Evolutionary conservation across 2,329 filamentous ascomycete genomes (phyloP), one percentile per base, ranked within the genome.

Genomic region (Ceratocystis destructans): DNA sequence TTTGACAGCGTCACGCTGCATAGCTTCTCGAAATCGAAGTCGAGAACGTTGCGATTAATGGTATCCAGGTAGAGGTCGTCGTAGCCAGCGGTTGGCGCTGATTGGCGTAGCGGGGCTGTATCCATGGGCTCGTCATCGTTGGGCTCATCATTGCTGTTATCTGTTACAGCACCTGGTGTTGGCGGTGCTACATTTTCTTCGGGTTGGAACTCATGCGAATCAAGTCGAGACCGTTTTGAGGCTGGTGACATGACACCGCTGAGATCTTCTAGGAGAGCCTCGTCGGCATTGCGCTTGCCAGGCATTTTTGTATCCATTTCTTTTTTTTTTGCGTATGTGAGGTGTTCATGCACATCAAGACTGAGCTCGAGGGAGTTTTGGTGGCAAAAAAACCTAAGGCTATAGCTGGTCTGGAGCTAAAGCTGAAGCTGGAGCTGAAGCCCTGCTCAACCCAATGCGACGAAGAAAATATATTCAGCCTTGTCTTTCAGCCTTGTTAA

Each of bases 21-120:
- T 12, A 96, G 84, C 80, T 99, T 99, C 75, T 99, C 94, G 74
- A 99, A 99, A 76, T 99, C 94, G 74, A 97, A 97, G 76, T 99
- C 94, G 66, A 97, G 86, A 61, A 96, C 87, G 73, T 87, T 85
- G 72, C 94, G 89, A 75, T 96, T 86, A 77, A 99, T 95, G 12
- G 94, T 97, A 79, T 99, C 94, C 71, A 99, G 88, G 75, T 99
- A 99, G 33, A 99, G 85, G 75, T 99, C 93, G 72, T 88, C 87
- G 78, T 96, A 99, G 69, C 93, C 93, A 74, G 88, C 88, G 44
- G 89, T 84, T 17, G 93, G 91, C 57, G 87, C 89, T 62, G 80
- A 80, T 75, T 96, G 91, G 70, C 90, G 85, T 70, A 79, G 79
- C 22, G 82, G 79, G n/a, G 77, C 80, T 50, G 74, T 73, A 64